Percentiles rank a stretch among this genome's conserved stretches.
Evolutionary conservation across 1,139 yeast species (phyloP).

Genomic region (Diutina scorzettiae): DNA sequence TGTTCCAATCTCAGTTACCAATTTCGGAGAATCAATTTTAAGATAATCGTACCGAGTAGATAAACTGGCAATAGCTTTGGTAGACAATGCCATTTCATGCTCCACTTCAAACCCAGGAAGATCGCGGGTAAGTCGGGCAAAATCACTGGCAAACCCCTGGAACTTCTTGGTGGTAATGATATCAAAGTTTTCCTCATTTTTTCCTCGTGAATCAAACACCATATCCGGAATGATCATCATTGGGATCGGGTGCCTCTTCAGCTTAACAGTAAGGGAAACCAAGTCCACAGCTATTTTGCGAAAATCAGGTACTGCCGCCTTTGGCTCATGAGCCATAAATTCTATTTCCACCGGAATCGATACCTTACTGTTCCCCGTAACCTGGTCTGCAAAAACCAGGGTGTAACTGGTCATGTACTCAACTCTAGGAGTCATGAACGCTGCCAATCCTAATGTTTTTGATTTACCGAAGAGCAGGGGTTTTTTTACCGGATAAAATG

Average conservation of each 20-base stretch:
- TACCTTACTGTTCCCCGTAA: slow-evolving; percentile 9
- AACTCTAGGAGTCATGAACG: slow-evolving; percentile 21
- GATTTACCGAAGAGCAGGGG: slow-evolving; percentile 20
- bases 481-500: slow-evolving; percentile 21
- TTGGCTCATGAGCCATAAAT: slow-evolving; percentile 13
- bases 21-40: slow-evolving; percentile 9
- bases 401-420: slow-evolving; percentile 18
- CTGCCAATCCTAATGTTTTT: slow-evolving; percentile 22
- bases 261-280: slow-evolving; percentile 20
- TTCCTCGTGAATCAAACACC: slow-evolving; percentile 23
- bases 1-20: neutral
- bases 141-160: slow-evolving; percentile 21
- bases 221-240: slow-evolving; percentile 25
- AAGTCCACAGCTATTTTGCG: slow-evolving; percentile 21
- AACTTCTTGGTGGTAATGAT: slow-evolving; percentile 20
- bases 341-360: slow-evolving; percentile 19
- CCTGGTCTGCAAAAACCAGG: slow-evolving; percentile 7
- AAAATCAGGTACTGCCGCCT: slow-evolving; percentile 16
- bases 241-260: slow-evolving; percentile 25
- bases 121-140: slow-evolving; percentile 17
- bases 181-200: slow-evolving; percentile 22
- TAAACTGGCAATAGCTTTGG: slow-evolving; percentile 25
- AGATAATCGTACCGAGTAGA: slow-evolving; percentile 14
- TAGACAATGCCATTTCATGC: slow-evolving; percentile 17
- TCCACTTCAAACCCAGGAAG: slow-evolving; percentile 17